Evolutionary conservation across 208 protist genomes (phyloP).

Genomic region (Herpetomonas tarakana): DNA sequence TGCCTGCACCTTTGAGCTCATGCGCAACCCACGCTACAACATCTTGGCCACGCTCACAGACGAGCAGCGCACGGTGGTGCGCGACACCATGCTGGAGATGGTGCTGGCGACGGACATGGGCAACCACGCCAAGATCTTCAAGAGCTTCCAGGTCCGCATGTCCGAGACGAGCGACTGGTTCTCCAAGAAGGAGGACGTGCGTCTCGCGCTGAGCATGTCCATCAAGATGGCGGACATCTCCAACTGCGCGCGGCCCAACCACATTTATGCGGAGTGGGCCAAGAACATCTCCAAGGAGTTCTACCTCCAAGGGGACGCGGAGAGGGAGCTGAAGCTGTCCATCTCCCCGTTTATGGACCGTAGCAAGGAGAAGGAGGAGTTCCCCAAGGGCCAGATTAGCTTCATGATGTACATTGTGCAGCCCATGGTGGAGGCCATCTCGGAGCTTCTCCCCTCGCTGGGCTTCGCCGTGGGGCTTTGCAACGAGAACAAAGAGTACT

Average conservation of each 20-base stretch:
- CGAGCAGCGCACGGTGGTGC: slow-evolving; percentile 77
- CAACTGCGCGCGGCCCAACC: slow-evolving; percentile 87
- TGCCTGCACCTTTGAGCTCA: slow-evolving; percentile 81
- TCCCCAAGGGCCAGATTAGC: slow-evolving; percentile 87
- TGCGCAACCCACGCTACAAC: slow-evolving; percentile 79
- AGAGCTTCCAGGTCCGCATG: slow-evolving; percentile 76
- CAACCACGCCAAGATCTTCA: slow-evolving; percentile 89
- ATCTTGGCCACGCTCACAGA: slow-evolving; percentile 72
- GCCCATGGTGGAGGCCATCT: slow-evolving; percentile 85
- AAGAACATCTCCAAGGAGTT: slow-evolving; percentile 91
- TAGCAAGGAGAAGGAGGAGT: slow-evolving; percentile 68
- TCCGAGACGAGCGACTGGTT: slow-evolving; percentile 72
- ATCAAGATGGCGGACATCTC: slow-evolving; percentile 96
- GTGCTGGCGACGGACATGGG: slow-evolving; percentile 95
- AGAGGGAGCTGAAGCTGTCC: slow-evolving; percentile 66
- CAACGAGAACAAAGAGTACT: slow-evolving; percentile 83
- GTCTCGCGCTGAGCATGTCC: slow-evolving; percentile 87
- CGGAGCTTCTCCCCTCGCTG: slow-evolving; percentile 77
- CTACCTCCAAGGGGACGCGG: slow-evolving; percentile 92
- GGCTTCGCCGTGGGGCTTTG: slow-evolving; percentile 78
- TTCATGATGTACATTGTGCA: slow-evolving; percentile 93
- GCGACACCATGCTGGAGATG: slow-evolving; percentile 90
- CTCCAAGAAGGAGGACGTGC: slow-evolving; percentile 76
- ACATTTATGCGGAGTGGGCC: slow-evolving; percentile 91
- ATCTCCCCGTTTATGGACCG: slow-evolving; percentile 94